These are phyloP conservation scores for Cyphellophora europaea DNA, from an alignment of 2,329 filamentous ascomycete genomes.

Conservation along the genomic window DNA sequence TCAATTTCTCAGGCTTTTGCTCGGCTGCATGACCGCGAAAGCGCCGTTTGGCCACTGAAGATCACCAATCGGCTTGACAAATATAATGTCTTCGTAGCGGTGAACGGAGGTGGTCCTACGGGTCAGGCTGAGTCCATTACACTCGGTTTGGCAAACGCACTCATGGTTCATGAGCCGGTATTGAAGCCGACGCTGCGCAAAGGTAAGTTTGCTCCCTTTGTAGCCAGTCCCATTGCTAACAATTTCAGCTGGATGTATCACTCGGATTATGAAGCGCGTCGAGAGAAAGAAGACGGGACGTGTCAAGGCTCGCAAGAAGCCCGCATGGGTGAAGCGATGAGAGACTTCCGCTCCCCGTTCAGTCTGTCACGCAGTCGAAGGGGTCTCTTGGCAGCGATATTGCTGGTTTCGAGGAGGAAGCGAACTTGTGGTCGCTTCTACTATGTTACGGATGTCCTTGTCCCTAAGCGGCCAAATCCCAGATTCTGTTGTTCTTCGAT, in stretches of 20 bases:
- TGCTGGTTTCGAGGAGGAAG: no score
- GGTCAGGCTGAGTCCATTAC: conserved; percentile 94
- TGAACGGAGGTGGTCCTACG: conserved; percentile 79
- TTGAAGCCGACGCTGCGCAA: conserved; percentile 78
- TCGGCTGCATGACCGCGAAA: conserved; percentile 87
- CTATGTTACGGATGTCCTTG: no score
- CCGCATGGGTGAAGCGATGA: conserved; percentile 87
- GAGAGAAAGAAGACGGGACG: conserved; percentile 98
- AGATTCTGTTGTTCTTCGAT: no score
- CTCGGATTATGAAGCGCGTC: conserved; percentile 80
- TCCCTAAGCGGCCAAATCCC: no score
- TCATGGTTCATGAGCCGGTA: conserved; percentile 83
- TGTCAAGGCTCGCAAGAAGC: conserved; percentile 95
- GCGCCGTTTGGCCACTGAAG: conserved; percentile 83
- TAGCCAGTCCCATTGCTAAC: conserved; percentile 8
- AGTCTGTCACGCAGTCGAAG: no score
- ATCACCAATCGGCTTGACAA: conserved; percentile 78
- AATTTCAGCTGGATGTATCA: conserved; percentile 73
- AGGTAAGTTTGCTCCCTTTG: conserved; percentile 54
- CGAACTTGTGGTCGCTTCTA: no score
- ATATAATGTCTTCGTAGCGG: conserved; percentile 89
- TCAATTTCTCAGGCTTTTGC: conserved; percentile 73
- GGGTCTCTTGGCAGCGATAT: no score
- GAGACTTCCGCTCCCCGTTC: conserved; percentile 5
- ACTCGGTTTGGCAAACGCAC: conserved; percentile 75